Evolutionary conservation across 257 asterid species (phyloP).

Genomic region (Rehmannia glutinosa): DNA sequence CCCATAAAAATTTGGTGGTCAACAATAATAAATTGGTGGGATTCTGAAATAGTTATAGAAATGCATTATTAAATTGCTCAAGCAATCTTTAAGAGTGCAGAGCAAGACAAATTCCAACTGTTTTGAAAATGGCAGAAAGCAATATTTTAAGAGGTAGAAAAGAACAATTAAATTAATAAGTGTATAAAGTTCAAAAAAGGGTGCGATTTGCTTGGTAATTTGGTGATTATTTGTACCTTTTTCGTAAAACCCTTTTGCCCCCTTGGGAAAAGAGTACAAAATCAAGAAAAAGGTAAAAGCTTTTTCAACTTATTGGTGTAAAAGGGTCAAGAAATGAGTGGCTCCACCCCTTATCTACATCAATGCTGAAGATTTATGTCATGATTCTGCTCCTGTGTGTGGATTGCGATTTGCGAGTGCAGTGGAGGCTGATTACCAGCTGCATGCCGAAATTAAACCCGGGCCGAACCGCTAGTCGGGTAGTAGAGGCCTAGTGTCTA

Average conservation of each 20-base stretch:
- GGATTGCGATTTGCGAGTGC: neutral
- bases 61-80: constrained; percentile 22
- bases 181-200: constrained; percentile 4
- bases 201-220: neutral
- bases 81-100: constrained; percentile 23
- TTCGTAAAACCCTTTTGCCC: neutral
- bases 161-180: constrained; percentile 7
- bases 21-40: no score
- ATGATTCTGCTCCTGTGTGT: neutral
- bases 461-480: no score
- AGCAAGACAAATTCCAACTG: constrained; percentile 26
- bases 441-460: neutral
- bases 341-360: neutral
- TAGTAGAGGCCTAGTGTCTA: no score
- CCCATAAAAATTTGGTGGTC: constrained; percentile 22
- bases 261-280: neutral
- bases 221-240: neutral
- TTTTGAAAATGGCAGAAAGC: neutral
- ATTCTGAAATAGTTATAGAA: neutral
- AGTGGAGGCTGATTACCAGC: neutral
- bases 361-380: neutral
- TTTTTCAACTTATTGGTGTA: neutral
- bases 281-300: constrained; percentile 14
- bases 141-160: constrained; percentile 25
- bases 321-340: neutral